Base-by-base conservation (phyloP, 2,329 filamentous ascomycete genomes). In the Ophiostoma ulmi region DNA sequence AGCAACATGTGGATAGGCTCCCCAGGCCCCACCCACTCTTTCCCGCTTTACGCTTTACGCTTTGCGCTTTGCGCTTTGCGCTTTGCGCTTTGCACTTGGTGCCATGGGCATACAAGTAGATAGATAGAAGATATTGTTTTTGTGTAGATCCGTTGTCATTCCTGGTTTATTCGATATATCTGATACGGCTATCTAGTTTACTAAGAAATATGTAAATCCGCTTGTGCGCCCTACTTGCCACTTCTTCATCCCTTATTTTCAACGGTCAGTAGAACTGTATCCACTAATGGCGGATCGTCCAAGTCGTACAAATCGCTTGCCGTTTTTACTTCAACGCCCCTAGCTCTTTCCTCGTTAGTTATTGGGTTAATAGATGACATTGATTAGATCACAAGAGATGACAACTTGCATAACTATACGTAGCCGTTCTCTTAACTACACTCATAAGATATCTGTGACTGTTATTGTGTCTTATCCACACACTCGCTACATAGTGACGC, bases 201-300 rank as follows among this genome's bases (percentile, higher is more conserved):
- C 13, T 1, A 11, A 39, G 2, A 39, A 13, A 39, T 39, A 39
- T 48, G 41, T 44, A 48, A 48, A n/a, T 48, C 20, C n/a, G 44
- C 17, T 48, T 31, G 31, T 31, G 31, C 31, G 31, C 31, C n/a
- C 20, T 58, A n/a, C 22, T 31, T n/a, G 35, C 20, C 63, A 22
- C 36, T 14, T 39, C 22, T 66, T 66, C 66, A 48, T 48, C 41
- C 41, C 61, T 64, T 64, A 35, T 64, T 67, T 67, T 58, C 66
- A 48, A 67, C 66, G 39, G 39, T 67, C 66, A 67, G 7, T 63
- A 31, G 35, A 13, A 65, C 35, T 39, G 35, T 36, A 38, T 39
- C 63, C 63, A 44, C 64, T 44, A 66, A 20, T 35, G 20, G 63
- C 64, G 64, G 64, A 41, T 39, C 36, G 64, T 36, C n/a, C 64